Percentiles rank a stretch among this genome's conserved stretches.
Conservation (phyloP, 2,329 filamentous ascomycete genomes). For the Colletotrichum caudatum region DNA sequence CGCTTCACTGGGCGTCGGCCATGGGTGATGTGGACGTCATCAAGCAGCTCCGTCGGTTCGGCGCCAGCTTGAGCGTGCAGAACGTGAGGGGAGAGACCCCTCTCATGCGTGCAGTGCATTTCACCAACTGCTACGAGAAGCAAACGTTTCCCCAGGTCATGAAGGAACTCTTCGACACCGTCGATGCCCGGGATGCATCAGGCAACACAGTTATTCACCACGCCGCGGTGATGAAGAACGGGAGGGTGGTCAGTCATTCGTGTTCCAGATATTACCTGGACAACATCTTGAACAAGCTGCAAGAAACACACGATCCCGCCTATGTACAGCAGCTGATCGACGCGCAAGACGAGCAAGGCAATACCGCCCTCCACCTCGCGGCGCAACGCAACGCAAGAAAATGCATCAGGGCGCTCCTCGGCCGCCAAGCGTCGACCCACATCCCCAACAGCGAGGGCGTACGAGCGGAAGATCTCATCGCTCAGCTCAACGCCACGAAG, state of each 20-base stretch:
- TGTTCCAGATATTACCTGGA: conserved; percentile 95
- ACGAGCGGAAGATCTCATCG: conserved; percentile 86
- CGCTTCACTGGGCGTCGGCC: conserved; percentile 95
- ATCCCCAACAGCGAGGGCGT: conserved; percentile 85
- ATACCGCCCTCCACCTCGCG: conserved; percentile 82
- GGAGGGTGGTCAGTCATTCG: conserved; percentile 83
- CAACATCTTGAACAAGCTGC: conserved; percentile 87
- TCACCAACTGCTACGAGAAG: conserved; percentile 97
- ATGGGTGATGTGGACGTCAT: conserved; percentile 97
- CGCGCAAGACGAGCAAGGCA: conserved; percentile 85
- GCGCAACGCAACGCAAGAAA: conserved; percentile 90
- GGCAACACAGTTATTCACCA: conserved; percentile 94
- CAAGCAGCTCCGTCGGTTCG: conserved; percentile 84
- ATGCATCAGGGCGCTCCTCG: conserved; percentile 83
- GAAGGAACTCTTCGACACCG: conserved; percentile 84
- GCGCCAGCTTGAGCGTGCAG: conserved; percentile 78
- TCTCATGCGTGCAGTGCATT: conserved; percentile 92
- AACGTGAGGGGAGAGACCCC: conserved; percentile 87
- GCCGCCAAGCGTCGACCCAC: conserved; percentile 84
- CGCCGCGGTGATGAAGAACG: conserved; percentile 87
- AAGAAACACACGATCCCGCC: conserved; percentile 79
- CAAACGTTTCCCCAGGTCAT: conserved; percentile 88
- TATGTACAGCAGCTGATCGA: conserved; percentile 85
- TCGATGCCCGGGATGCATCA: conserved; percentile 81
- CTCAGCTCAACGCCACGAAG: conserved; percentile 76